Evolutionary conservation across 495 filamentous ascomycete species (phyloP).

Genomic region (Pseudoneurospora amorphoporcata): DNA sequence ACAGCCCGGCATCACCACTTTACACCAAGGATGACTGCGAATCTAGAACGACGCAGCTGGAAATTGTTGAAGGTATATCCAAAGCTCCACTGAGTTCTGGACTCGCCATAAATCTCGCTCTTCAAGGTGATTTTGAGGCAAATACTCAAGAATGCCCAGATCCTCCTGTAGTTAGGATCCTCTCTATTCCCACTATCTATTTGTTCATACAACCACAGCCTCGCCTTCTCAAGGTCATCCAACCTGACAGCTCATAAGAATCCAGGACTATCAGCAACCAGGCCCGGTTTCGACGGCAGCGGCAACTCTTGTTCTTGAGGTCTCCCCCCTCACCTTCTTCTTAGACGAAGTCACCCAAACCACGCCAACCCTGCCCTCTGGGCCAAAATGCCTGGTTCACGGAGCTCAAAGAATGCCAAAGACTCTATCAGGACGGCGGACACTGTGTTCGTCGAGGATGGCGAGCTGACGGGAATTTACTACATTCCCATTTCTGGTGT

Average conservation of each 20-base stretch:
- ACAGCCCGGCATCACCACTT: neutral
- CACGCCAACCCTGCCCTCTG: neutral
- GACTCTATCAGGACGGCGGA: constrained; percentile 1
- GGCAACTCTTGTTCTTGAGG: neutral
- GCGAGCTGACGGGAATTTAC: constrained; percentile 11
- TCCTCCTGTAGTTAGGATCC: neutral
- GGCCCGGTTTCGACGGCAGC: neutral
- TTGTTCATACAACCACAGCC: neutral
- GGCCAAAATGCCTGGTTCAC: neutral
- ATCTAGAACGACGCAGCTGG: neutral
- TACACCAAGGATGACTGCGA: neutral
- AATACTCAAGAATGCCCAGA: neutral
- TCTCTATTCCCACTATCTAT: neutral
- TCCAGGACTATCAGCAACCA: neutral
- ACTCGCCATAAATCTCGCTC: neutral
- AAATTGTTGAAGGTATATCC: neutral
- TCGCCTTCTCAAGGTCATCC: neutral
- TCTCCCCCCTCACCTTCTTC: neutral
- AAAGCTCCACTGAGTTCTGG: neutral
- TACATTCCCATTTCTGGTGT: constrained; percentile 17
- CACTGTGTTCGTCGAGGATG: constrained; percentile 7
- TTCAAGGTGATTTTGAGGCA: neutral
- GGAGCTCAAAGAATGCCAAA: neutral
- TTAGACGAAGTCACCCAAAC: neutral
- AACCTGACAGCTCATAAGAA: neutral